Evolutionary conservation across 163 green algal genomes (phyloP).

Genomic region (Scenedesmus sp.): DNA sequence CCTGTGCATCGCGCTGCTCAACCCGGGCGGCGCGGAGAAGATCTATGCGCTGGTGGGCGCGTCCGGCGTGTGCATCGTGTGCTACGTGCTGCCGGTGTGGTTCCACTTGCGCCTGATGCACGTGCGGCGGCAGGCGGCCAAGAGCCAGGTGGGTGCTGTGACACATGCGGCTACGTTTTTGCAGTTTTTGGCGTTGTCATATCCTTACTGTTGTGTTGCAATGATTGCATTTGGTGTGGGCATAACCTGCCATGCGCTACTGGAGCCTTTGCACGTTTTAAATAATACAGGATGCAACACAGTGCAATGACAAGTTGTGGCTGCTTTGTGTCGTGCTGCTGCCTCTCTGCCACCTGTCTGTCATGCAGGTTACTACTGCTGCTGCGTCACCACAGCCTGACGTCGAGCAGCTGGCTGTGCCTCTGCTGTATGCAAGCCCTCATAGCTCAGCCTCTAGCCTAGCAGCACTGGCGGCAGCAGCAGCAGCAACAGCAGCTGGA

Average conservation of each 20-base stretch:
- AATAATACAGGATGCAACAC: no score
- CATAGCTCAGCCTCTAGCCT: conserved; percentile 32
- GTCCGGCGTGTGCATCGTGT: conserved; percentile 67
- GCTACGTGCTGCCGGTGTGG: conserved; percentile 56
- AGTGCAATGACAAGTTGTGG: background rate
- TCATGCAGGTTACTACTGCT: background rate
- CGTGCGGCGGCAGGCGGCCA: background rate
- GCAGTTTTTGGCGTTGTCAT: background rate
- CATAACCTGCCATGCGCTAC: background rate
- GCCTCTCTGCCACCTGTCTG: background rate
- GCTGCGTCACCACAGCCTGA: background rate
- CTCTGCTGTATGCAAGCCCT: background rate
- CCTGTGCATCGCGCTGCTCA: conserved; percentile 64
- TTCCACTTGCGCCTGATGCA: conserved; percentile 37
- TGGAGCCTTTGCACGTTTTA: background rate
- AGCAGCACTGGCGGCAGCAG: background rate
- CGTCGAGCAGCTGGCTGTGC: background rate
- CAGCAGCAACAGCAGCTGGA: background rate
- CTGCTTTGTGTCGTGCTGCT: background rate
- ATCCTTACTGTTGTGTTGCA: background rate
- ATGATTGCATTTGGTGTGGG: no score
- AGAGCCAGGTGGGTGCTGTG: background rate
- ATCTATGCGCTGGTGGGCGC: conserved; percentile 71
- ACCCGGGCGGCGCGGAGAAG: conserved; percentile 52
- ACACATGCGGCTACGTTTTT: background rate